Percentiles rank a stretch among this genome's conserved stretches.
These are phyloP conservation scores for Eremochloa ophiuroides DNA, from an alignment of 176 grass and related monocot species.

Conservation along the genomic window DNA sequence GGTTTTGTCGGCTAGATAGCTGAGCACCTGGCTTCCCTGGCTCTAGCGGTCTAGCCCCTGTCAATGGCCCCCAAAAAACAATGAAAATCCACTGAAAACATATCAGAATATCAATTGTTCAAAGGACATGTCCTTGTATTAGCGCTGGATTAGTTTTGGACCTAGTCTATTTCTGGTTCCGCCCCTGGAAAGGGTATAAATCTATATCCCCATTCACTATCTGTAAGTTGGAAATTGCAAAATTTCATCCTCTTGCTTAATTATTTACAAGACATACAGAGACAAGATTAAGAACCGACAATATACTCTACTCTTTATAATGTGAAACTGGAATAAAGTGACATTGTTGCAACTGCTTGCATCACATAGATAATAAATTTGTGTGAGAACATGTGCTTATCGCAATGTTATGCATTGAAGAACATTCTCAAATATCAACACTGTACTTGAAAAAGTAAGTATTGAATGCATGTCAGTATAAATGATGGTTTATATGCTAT, in stretches of 20 bases:
- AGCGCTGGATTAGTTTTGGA: not conserved
- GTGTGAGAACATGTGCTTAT: slow-evolving; percentile 3
- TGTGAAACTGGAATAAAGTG: not conserved
- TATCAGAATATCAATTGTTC: not conserved
- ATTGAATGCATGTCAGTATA: not conserved
- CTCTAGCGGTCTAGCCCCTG: not conserved
- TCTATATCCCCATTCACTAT: not conserved
- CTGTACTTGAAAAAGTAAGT: not conserved
- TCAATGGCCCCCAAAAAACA: not conserved
- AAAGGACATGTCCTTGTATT: not conserved
- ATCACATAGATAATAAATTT: slow-evolving; percentile 15
- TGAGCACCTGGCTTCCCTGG: not conserved
- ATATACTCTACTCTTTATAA: not conserved
- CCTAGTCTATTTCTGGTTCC: not conserved
- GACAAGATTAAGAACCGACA: not conserved
- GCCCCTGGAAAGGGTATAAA: not conserved
- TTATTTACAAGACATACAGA: not conserved
- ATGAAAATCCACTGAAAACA: not conserved
- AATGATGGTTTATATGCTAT: not conserved
- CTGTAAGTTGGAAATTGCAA: not conserved
- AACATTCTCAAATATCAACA: slow-evolving; percentile 5
- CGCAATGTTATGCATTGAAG: not conserved
- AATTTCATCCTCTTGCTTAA: too few relatives aligned
- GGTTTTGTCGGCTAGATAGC: not conserved
- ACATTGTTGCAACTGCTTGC: slow-evolving; percentile 24